Evolutionary conservation across 2,329 filamentous ascomycete genomes (phyloP).

Genomic region (Penicillium sp.): DNA sequence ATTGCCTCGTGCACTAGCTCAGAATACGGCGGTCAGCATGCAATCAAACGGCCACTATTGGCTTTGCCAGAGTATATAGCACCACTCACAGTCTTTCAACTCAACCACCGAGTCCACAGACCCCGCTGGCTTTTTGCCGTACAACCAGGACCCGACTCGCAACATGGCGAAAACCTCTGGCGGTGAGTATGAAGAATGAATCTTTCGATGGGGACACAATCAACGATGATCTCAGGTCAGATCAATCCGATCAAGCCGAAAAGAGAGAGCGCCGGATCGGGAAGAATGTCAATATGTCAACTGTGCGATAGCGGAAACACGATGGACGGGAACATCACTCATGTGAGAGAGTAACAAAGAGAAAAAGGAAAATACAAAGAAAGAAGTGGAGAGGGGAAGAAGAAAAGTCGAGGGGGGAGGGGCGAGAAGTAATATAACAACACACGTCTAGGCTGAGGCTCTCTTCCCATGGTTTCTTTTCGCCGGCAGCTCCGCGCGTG

Average conservation of each 20-base stretch:
- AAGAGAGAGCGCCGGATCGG: slow-evolving; percentile 23
- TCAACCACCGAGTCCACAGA: slow-evolving; percentile 60
- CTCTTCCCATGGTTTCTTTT: slow-evolving; percentile 13
- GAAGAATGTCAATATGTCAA: slow-evolving; percentile 30
- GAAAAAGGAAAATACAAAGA: slow-evolving; percentile 9
- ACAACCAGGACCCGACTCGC: slow-evolving; percentile 47
- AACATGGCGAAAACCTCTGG: slow-evolving; percentile 33
- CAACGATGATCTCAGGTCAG: not conserved
- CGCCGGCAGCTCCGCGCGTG: slow-evolving; percentile 16
- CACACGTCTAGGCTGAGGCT: slow-evolving; percentile 4
- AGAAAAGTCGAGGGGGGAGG: not conserved
- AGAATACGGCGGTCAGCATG: slow-evolving; percentile 21
- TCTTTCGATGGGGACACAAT: not conserved
- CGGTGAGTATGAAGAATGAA: not conserved
- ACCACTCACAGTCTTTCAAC: slow-evolving; percentile 47
- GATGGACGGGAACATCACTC: slow-evolving; percentile 25
- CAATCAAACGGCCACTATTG: not conserved
- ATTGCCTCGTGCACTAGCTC: slow-evolving; percentile 43
- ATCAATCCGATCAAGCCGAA: slow-evolving; percentile 9
- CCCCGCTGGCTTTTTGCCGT: slow-evolving; percentile 48
- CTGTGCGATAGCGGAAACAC: slow-evolving; percentile 23
- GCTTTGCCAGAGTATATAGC: slow-evolving; percentile 22
- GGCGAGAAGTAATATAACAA: not conserved
- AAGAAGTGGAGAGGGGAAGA: not conserved
- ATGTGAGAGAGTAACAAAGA: slow-evolving; percentile 4